Conservation (phyloP, 179 eudicot genomes). For the Carnegiea gigantea region DNA sequence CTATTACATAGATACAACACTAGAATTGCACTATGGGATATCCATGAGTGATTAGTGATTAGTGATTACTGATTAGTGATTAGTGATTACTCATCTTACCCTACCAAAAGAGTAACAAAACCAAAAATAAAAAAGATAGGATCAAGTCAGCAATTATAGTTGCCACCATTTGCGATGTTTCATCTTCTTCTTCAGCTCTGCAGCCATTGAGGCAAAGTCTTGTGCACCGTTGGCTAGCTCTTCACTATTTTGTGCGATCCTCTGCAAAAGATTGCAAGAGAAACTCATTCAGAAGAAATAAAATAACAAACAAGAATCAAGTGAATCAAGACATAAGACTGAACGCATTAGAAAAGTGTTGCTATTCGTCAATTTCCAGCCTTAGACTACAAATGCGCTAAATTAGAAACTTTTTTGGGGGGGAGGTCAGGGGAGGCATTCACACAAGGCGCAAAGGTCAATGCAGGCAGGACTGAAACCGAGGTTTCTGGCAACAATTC, state of each 20-base stretch:
- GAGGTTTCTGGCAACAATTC: too few species aligned
- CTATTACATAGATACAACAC: background rate
- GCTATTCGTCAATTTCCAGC: too few species aligned
- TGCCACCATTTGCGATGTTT: constrained; percentile 92
- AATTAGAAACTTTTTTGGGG: too few species aligned
- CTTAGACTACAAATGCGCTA: too few species aligned
- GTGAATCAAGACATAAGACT: background rate
- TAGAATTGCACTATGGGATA: background rate
- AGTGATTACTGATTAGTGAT: too few species aligned
- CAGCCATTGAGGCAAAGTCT: constrained; percentile 78
- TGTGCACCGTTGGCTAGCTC: constrained; percentile 73
- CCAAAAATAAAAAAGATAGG: background rate
- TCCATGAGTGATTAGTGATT: too few species aligned
- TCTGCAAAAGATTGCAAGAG: constrained; percentile 39
- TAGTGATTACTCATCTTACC: background rate
- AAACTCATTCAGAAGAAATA: background rate
- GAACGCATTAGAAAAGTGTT: background rate
- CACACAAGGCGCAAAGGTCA: too few species aligned
- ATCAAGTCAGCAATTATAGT: constrained; percentile 30
- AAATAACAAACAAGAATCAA: background rate
- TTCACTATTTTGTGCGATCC: constrained; percentile 64
- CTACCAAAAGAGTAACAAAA: background rate
- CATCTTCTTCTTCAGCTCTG: constrained; percentile 76
- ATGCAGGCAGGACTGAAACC: too few species aligned
- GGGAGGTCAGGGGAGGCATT: too few species aligned